Base-by-base conservation (phyloP, 1,284 basidiomycete species). In the Neolentinus lepideus region DNA sequence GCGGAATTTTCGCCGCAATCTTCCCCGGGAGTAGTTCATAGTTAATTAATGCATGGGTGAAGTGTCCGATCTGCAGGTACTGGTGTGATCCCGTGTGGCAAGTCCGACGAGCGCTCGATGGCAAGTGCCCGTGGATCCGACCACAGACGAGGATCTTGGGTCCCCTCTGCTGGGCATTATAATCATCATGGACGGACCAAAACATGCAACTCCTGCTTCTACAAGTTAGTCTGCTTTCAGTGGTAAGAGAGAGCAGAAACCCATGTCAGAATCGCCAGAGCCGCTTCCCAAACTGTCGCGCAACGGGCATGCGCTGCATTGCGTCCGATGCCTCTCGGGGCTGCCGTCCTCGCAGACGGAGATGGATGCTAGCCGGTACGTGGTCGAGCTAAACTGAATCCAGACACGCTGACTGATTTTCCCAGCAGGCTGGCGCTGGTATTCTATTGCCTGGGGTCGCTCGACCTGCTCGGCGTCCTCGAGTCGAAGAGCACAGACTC, bases 391-490 rank as follows among this genome's bases (percentile, higher is more conserved):
- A 14, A 3, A 4, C 10, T 14, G 25, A 48, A 27, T 25, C 19
- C 21, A 12, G 6, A 47, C n/a, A 24, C n/a, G 27, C 19, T 52
- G 29, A 52, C 10, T 4, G 6, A 12, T 9, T 10, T 29, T 36
- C 31, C 3, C 27, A 10, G 52, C 61, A 94, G 92, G 61, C 74
- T 94, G 61, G 91, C 89, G 1, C 66, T 94, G 47, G 83, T 77
- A n/a, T 95, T 91, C 73, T 95, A 95, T 66, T 90, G 88, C 61
- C 72, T 95, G 14, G 87, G 90, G 1, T 80, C 82, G 0, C 71
- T 95, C 26, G 92, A 94, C 64, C 71, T 95, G 16, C 75, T 92
- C 6, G 83, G 78, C 9, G 66, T 75, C 0, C 63, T 90, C 2
- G 66, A 79, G 10, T 68, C 71, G 4, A 79, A 79, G 58, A 76